These are phyloP conservation scores for Kodamaea sagamina DNA, from an alignment of 805 yeast genomes.

Conservation along the genomic window DNA sequence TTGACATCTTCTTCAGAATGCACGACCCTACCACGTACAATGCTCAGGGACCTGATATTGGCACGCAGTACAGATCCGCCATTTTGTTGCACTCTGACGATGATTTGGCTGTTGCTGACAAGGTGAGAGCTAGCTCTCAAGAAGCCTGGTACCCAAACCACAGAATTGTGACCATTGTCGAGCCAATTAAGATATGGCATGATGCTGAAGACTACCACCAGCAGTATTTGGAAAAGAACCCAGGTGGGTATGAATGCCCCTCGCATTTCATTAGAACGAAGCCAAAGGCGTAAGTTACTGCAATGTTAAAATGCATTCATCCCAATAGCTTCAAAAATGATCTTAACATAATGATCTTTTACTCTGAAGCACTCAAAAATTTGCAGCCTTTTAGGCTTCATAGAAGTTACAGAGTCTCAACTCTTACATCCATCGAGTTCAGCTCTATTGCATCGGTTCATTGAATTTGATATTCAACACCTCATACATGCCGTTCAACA, in stretches of 20 bases:
- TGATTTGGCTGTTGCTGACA: conserved; percentile 48
- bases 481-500: conserved; percentile 12
- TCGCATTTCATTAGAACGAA: conserved; percentile 75
- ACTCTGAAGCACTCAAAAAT: not conserved
- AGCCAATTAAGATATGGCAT: conserved; percentile 68
- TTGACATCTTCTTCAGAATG: conserved; percentile 84
- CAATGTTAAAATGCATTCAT: not conserved
- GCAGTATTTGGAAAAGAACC: conserved; percentile 73
- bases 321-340: no score
- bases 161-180: conserved; percentile 68
- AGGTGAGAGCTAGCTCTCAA: conserved; percentile 57
- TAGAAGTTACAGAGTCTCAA: no score
- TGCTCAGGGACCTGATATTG: conserved; percentile 83
- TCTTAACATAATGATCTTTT: not conserved
- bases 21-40: conserved; percentile 92
- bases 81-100: conserved; percentile 62
- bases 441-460: conserved; percentile 8
- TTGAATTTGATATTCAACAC: conserved; percentile 14
- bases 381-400: no score
- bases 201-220: conserved; percentile 98
- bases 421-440: not conserved
- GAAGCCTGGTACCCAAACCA: conserved; percentile 73
- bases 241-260: conserved; percentile 87
- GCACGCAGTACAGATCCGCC: conserved; percentile 89
- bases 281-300: conserved; percentile 42